Evolutionary conservation across 805 yeast genomes (phyloP).

Genomic region (Wickerhamomyces sydowiorum): DNA sequence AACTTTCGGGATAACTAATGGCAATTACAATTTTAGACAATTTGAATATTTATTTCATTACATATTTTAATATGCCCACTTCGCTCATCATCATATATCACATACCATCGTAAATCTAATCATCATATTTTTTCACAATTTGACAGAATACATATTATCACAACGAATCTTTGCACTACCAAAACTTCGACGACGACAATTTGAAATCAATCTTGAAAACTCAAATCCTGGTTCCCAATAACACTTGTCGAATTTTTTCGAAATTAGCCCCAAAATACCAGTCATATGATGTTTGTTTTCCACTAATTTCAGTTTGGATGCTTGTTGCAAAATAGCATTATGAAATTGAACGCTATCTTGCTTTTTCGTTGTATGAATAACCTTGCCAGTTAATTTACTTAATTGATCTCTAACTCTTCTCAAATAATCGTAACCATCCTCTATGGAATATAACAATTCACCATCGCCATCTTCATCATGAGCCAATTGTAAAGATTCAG

Average conservation of each 20-base stretch:
- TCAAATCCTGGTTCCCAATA: constrained; percentile 57
- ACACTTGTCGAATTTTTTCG: constrained; percentile 32
- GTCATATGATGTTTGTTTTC: constrained; percentile 42
- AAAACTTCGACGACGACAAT: constrained; percentile 49
- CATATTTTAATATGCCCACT: no score
- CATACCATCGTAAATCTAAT: no score
- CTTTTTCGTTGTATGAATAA: constrained; percentile 23
- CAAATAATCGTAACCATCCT: constrained; percentile 46
- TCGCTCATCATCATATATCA: no score
- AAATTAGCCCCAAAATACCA: constrained; percentile 47
- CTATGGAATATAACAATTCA: constrained; percentile 28
- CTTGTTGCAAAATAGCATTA: constrained; percentile 34
- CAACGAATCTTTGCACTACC: constrained; percentile 43
- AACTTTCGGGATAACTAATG: no score
- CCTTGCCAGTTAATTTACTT: constrained; percentile 26
- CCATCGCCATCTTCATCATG: constrained; percentile 12
- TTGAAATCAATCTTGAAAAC: constrained; percentile 43
- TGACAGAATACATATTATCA: constrained; percentile 40
- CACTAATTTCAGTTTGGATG: constrained; percentile 32
- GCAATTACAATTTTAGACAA: no score
- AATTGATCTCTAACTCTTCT: constrained; percentile 42
- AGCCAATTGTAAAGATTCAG: constrained; percentile 32
- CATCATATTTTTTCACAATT: not conserved
- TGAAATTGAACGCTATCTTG: constrained; percentile 34
- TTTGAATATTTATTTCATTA: no score